phyloP scores from a whole-genome alignment of 108 stramenopile genomes.

The Skeletonema costatum region DNA sequence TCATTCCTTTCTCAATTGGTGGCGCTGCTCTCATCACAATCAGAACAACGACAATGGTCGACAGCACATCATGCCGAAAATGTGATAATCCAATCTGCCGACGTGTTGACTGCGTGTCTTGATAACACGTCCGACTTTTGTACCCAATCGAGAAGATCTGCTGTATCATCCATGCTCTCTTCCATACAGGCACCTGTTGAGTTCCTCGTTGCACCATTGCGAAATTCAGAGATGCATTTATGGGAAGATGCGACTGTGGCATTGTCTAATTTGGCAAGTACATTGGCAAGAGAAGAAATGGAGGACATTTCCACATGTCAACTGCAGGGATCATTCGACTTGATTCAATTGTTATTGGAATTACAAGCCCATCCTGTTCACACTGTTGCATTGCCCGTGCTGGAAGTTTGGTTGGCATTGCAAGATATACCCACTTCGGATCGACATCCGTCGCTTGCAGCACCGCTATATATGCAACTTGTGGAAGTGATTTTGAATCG shows the following conservation, averaged over 20 bases:
- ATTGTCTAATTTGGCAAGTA: slow-evolving; percentile 44
- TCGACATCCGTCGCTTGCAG: slow-evolving; percentile 39
- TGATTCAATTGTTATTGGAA: slow-evolving; percentile 50
- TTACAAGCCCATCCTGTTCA: slow-evolving; percentile 54
- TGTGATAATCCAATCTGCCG: slow-evolving; percentile 29
- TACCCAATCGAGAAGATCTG: slow-evolving; percentile 43
- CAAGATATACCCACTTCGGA: slow-evolving; percentile 60
- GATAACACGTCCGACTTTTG: slow-evolving; percentile 42
- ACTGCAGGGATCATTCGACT: slow-evolving; percentile 43
- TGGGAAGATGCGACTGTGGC: slow-evolving; percentile 57
- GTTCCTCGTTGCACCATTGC: slow-evolving; percentile 48
- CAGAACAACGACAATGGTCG: slow-evolving; percentile 25
- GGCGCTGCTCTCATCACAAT: slow-evolving; percentile 40
- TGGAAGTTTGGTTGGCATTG: slow-evolving; percentile 68
- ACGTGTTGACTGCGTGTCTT: slow-evolving; percentile 44
- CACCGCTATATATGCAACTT: slow-evolving; percentile 43
- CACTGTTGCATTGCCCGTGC: slow-evolving; percentile 41
- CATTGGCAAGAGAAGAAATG: slow-evolving; percentile 57
- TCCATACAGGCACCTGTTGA: slow-evolving; percentile 38
- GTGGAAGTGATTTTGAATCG: slow-evolving; percentile 39
- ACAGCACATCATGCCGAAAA: slow-evolving; percentile 16
- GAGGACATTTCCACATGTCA: slow-evolving; percentile 30
- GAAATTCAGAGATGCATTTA: slow-evolving; percentile 12
- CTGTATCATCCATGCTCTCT: slow-evolving; percentile 28
- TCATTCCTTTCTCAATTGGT: slow-evolving; percentile 46